phyloP scores from a whole-genome alignment of 345 rosid genomes.

The Ceriops decandra region DNA sequence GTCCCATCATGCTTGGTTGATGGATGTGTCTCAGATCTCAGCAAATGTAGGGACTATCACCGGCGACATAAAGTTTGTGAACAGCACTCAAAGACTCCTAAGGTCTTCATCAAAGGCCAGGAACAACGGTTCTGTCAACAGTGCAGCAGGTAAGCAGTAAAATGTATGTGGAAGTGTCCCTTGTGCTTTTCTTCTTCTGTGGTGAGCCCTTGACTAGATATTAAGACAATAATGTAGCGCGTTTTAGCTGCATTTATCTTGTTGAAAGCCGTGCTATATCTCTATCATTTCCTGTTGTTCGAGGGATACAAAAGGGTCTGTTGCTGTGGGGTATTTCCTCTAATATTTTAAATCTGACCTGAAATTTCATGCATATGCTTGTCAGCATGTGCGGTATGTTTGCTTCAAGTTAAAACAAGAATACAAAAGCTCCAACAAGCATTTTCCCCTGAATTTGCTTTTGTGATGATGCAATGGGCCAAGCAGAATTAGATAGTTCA shows the following conservation, averaged over 20 bases:
- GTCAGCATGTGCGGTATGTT: not conserved
- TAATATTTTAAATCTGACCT: not conserved
- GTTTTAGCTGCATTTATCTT: too few relatives aligned
- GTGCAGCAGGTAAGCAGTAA: constrained; percentile 58
- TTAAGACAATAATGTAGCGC: not conserved
- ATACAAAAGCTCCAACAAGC: not conserved
- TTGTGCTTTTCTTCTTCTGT: not conserved
- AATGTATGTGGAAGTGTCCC: not conserved
- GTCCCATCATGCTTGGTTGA: constrained; percentile 70
- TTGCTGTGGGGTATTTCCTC: not conserved
- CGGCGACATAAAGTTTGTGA: constrained; percentile 78
- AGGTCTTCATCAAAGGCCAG: constrained; percentile 50
- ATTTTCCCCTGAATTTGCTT: too few relatives aligned
- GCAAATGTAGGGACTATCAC: constrained; percentile 67
- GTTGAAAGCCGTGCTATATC: not conserved
- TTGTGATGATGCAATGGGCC: too few relatives aligned
- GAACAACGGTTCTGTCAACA: constrained; percentile 81
- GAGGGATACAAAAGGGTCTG: not conserved
- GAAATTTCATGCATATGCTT: not conserved
- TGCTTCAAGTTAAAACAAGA: not conserved
- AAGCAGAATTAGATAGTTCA: not conserved
- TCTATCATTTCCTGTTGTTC: not conserved
- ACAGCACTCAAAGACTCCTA: constrained; percentile 59
- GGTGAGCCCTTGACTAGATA: not conserved
- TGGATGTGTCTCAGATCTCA: constrained; percentile 64